Evolutionary conservation across 2,329 filamentous ascomycete genomes (phyloP), one percentile per base, ranked within the genome.

Genomic region (Penicillium sp.): DNA sequence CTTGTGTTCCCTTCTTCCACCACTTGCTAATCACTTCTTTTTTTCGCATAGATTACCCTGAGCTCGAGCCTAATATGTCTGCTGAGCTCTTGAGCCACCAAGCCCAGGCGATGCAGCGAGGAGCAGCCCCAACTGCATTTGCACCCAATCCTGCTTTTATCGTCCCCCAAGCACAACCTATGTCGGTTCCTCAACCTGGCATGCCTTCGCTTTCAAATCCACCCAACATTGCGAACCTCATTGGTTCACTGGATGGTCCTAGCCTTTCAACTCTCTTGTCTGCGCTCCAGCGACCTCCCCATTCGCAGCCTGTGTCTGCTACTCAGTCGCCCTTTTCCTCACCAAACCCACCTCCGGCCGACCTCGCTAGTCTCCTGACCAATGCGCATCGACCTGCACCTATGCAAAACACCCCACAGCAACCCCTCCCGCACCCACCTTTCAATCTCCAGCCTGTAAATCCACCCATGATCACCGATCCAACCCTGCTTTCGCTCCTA

Each of bases 41-140:
- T 31, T 28, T 6, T 30, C 10, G 1, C 10, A 9, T 54, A 84
- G 88, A 95, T 70, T 97, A 97, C 70, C 84, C 88, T 55, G 87
- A 92, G 64, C 81, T 97, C 2, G 88, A 95, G 35, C 89, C 91
- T 0, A 74, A 78, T 6, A 86, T 91, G 43, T 91, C 90, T 4
- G 90, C 89, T 16, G 90, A 95, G 64, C 84, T 97, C 16, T 88
- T 96, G 55, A 72, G 88, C 40, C 84, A 66, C 46, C 62, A 90
- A 56, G 84, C 76, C 16, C 75, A 73, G 36, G 64, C 70, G 7
- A 59, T 73, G 60, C 71, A 72, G 50, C 72, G 69, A 47, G 64
- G 65, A 68, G 68, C 65, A 66, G 65, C 65, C 22, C 68, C 69
- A 64, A 71, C 61, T 61, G 72, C 67, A 53, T 74, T 63, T 59